phyloP scores from a whole-genome alignment of 1,139 yeast species.

The Yamadazyma trypodendri region DNA sequence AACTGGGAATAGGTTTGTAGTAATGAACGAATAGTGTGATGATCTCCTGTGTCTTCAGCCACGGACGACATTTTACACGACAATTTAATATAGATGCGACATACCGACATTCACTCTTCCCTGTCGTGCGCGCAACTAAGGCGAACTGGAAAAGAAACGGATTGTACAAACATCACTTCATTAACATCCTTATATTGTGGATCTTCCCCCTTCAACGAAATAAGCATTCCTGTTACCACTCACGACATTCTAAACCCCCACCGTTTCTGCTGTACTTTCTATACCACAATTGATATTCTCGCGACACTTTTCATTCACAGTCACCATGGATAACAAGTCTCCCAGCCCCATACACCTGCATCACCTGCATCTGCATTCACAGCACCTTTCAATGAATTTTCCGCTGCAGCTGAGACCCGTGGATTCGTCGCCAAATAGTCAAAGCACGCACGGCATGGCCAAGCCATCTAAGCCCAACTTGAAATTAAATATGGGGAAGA shows the following conservation, averaged over 20 bases:
- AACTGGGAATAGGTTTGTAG: conserved; percentile 49
- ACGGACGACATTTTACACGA: too few relatives aligned
- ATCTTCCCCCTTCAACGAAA: too few relatives aligned
- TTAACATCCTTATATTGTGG: neutral
- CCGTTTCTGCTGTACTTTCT: too few relatives aligned
- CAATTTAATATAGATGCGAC: too few relatives aligned
- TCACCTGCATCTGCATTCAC: neutral
- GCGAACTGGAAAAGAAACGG: neutral
- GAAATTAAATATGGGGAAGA: conserved; percentile 16
- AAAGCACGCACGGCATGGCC: neutral
- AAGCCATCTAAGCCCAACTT: conserved; percentile 13
- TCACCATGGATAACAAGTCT: conserved; percentile 9
- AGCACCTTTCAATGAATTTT: neutral
- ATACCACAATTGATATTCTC: too few relatives aligned
- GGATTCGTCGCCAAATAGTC: neutral
- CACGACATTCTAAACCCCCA: too few relatives aligned
- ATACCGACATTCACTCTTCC: neutral
- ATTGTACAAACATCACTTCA: too few relatives aligned
- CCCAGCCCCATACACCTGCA: conserved; percentile 11
- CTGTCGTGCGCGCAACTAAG: neutral
- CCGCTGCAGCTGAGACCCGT: neutral
- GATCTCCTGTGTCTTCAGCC: neutral
- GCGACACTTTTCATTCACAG: too few relatives aligned
- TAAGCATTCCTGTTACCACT: too few relatives aligned
- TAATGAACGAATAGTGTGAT: neutral